These are phyloP conservation scores for Chytriomyces sp. DNA, from an alignment of 192 early-diverging fungal genomes.

Conservation along the genomic window DNA sequence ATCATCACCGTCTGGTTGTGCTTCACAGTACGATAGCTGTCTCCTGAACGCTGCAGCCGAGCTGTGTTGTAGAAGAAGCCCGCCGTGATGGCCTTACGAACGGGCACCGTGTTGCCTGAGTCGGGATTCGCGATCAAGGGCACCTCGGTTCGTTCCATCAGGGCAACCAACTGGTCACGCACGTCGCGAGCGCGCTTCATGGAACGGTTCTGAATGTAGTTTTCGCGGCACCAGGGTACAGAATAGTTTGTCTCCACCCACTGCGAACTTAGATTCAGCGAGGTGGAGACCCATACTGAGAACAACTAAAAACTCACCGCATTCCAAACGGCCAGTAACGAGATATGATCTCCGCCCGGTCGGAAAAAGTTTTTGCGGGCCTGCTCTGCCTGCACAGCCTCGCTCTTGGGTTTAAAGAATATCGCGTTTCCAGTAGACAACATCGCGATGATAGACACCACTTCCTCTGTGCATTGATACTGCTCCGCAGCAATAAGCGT, in stretches of 20 bases:
- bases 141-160: constrained; percentile 91
- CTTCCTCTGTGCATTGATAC: constrained; percentile 92
- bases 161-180: constrained; percentile 87
- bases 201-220: constrained; percentile 91
- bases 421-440: constrained; percentile 71
- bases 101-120: constrained; percentile 79
- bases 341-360: constrained; percentile 94
- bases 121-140: constrained; percentile 79
- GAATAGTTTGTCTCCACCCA: constrained; percentile 82
- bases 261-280: constrained; percentile 28
- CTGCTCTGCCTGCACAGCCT: constrained; percentile 90
- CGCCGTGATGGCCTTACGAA: constrained; percentile 89
- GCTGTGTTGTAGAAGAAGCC: constrained; percentile 98
- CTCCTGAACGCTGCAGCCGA: constrained; percentile 79
- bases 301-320: constrained; percentile 58
- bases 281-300: neutral
- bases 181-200: constrained; percentile 89
- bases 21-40: constrained; percentile 90
- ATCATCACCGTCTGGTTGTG: constrained; percentile 87
- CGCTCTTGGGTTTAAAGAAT: constrained; percentile 76
- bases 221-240: constrained; percentile 95
- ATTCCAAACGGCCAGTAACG: constrained; percentile 90
- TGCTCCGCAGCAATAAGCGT: constrained; percentile 89
- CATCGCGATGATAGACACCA: constrained; percentile 94
- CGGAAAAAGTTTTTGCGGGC: constrained; percentile 86